These are phyloP conservation scores for Lotmaria passim DNA, from an alignment of 208 protist genomes.

Conservation along the genomic window DNA sequence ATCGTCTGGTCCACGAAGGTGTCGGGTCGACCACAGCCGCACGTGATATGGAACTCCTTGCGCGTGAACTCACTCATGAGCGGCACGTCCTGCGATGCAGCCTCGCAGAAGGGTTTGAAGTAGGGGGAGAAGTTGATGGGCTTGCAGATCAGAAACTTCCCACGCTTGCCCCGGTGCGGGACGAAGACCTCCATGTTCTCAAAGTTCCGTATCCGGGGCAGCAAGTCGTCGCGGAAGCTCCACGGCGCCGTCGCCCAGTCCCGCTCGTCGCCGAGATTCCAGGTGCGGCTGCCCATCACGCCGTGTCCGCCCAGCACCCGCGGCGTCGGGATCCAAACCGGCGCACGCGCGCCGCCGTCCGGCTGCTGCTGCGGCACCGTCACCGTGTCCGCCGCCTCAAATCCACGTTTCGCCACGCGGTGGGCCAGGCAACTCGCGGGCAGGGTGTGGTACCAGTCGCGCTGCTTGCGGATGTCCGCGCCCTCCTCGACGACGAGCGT, in stretches of 20 bases:
- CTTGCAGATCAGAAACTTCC: conserved; percentile 69
- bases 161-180: conserved; percentile 73
- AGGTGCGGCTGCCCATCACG: conserved; percentile 81
- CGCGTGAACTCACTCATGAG: conserved; percentile 73
- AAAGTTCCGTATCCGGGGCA: conserved; percentile 60
- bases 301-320: conserved; percentile 75
- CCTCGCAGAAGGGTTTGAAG: conserved; percentile 78
- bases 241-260: conserved; percentile 75
- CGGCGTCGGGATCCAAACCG: conserved; percentile 76
- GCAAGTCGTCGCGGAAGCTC: conserved; percentile 72
- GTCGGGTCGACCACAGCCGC: conserved; percentile 68
- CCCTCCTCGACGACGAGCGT: conserved; percentile 77
- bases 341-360: conserved; percentile 25
- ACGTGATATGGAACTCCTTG: conserved; percentile 54
- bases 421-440: conserved; percentile 63
- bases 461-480: conserved; percentile 58
- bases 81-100: conserved; percentile 68
- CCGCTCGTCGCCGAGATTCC: conserved; percentile 66
- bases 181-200: conserved; percentile 70
- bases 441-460: conserved; percentile 66
- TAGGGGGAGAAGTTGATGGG: conserved; percentile 67
- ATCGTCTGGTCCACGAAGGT: conserved; percentile 57
- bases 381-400: conserved; percentile 56
- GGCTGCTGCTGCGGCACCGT: conserved; percentile 55
- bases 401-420: conserved; percentile 60